Percentiles rank a stretch among this genome's conserved stretches.
Conservation (phyloP, 164 flowering plant species). For the Dillenia turbinata region DNA sequence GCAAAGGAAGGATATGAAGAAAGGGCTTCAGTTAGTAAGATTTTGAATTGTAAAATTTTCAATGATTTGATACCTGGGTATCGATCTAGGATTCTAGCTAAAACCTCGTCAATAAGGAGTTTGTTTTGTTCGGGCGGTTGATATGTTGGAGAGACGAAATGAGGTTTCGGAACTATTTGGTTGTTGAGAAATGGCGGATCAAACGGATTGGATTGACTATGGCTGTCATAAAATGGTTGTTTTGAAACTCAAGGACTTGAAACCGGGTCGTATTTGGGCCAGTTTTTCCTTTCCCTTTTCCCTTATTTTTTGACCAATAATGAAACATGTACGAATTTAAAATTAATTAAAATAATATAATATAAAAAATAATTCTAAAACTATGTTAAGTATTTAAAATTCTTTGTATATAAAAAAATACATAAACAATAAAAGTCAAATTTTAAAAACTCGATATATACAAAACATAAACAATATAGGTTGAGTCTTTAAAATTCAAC, state of each 20-base stretch:
- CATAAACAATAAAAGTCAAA: too few species aligned
- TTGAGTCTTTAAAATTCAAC: too few species aligned
- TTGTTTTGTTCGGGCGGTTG: neutral
- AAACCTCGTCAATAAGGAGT: constrained; percentile 7
- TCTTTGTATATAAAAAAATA: too few species aligned
- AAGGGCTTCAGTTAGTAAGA: constrained; percentile 11
- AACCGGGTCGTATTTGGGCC: too few species aligned
- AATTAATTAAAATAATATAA: too few species aligned
- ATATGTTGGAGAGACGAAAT: constrained; percentile 1
- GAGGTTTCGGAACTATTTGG: constrained; percentile 4
- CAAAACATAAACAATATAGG: too few species aligned
- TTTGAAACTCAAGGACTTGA: neutral
- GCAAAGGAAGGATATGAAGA: constrained; percentile 22
- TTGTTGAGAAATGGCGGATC: constrained; percentile 13
- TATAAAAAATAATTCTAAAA: too few species aligned
- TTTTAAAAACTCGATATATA: too few species aligned
- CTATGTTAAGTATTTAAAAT: too few species aligned
- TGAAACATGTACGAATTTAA: too few species aligned
- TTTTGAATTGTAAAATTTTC: constrained; percentile 26
- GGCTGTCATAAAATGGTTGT: constrained; percentile 6
- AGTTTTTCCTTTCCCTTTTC: too few species aligned
- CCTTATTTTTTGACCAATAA: too few species aligned
- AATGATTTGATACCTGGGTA: constrained; percentile 29
- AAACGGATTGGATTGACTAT: neutral
- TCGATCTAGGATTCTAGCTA: constrained; percentile 17